A percentile compares a stretch with the other conserved stretches of the same genome.
phyloP scores from a whole-genome alignment of 75 land plant species.

The Cupressus sempervirens region DNA sequence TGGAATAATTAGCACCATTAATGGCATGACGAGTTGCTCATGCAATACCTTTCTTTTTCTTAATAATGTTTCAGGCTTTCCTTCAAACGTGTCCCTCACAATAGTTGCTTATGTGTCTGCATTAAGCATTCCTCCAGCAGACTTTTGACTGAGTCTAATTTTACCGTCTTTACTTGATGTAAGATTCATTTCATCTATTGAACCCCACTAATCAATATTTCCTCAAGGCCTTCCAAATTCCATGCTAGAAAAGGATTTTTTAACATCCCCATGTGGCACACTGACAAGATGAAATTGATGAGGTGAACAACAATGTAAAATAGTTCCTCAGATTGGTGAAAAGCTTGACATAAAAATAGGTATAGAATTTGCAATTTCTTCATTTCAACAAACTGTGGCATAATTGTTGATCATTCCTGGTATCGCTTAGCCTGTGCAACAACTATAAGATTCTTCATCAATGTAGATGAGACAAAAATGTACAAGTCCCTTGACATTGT shows the following conservation, averaged over 20 bases:
- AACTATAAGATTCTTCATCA: too few relatives aligned
- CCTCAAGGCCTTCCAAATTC: slow-evolving; percentile 23
- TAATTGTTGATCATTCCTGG: slow-evolving; percentile 37
- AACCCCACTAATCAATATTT: too few relatives aligned
- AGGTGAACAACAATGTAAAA: slow-evolving; percentile 40
- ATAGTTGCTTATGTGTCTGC: slow-evolving; percentile 92
- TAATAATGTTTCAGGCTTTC: slow-evolving; percentile 96
- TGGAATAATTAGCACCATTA: slow-evolving; percentile 95
- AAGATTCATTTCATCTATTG: too few relatives aligned
- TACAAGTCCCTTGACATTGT: too few relatives aligned
- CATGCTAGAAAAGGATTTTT: slow-evolving; percentile 9
- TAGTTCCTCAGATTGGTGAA: slow-evolving; percentile 34
- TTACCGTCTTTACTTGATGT: too few relatives aligned
- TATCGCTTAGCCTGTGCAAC: slow-evolving; percentile 73
- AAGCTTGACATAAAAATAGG: slow-evolving; percentile 28
- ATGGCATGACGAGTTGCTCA: slow-evolving; percentile 95
- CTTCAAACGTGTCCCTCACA: slow-evolving; percentile 94
- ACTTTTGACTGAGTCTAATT: slow-evolving; percentile 23
- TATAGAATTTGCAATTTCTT: slow-evolving; percentile 18
- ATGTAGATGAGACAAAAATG: too few relatives aligned
- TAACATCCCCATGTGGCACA: slow-evolving; percentile 20
- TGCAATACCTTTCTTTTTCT: slow-evolving; percentile 93
- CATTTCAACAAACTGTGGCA: slow-evolving; percentile 16
- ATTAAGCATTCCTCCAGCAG: slow-evolving; percentile 41
- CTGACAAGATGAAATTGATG: slow-evolving; percentile 16